phyloP scores from a whole-genome alignment of 768 basidiomycete genomes.

The Chiua virens region DNA sequence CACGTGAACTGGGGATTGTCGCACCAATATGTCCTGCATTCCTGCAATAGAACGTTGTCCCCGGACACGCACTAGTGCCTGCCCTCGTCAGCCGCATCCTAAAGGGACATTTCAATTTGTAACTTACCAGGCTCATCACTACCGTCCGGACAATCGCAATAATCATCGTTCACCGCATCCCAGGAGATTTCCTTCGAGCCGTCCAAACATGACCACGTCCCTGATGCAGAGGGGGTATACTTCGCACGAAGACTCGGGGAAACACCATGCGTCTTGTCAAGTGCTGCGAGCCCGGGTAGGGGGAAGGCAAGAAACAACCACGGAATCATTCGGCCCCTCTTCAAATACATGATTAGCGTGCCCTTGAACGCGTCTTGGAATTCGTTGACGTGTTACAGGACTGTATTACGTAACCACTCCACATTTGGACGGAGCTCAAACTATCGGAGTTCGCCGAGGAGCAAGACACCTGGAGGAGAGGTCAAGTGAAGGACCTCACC shows the following conservation, averaged over 20 bases:
- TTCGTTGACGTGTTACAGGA: conserved; percentile 1
- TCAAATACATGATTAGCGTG: neutral
- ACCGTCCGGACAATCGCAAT: conserved; percentile 93
- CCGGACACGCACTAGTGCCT: conserved; percentile 87
- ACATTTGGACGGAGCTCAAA: conserved; percentile 23
- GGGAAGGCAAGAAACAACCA: conserved; percentile 47
- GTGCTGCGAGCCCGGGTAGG: conserved; percentile 39
- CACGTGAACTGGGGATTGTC: conserved; percentile 74
- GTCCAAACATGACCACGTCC: conserved; percentile 78
- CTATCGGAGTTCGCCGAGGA: conserved; percentile 19
- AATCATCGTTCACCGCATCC: conserved; percentile 88
- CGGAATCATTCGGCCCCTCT: conserved; percentile 40
- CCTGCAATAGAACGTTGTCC: conserved; percentile 75
- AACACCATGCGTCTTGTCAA: conserved; percentile 59
- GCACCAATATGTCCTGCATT: conserved; percentile 89
- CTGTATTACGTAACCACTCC: conserved; percentile 20
- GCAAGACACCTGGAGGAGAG: neutral
- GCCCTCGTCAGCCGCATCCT: conserved; percentile 5
- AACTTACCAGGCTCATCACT: conserved; percentile 86
- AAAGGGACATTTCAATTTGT: conserved; percentile 4
- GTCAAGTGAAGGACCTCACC: conserved; percentile 1
- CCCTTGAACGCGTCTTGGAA: neutral
- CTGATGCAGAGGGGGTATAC: conserved; percentile 52
- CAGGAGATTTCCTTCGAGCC: conserved; percentile 77
- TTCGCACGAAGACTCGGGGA: conserved; percentile 51